Percentiles rank a stretch among this genome's conserved stretches.
Conservation (phyloP, 164 flowering plant genomes). For the Nymphaea thermarum region DNA sequence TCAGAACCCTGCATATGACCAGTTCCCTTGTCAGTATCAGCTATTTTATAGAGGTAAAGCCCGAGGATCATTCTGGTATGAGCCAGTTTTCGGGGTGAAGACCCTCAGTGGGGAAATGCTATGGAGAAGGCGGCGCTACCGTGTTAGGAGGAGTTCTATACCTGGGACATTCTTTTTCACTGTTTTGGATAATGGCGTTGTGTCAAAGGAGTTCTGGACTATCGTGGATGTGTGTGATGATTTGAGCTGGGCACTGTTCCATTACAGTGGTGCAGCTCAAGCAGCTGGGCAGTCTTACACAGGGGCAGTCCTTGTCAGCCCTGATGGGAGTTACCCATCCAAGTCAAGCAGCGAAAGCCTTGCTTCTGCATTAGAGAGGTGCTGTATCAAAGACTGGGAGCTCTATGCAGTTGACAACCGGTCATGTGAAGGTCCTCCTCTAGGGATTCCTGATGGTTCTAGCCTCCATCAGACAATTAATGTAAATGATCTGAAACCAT, state of each 20-base stretch:
- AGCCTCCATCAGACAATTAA: slow-evolving; percentile 16
- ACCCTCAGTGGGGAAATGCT: slow-evolving; percentile 22
- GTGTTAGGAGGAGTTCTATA: slow-evolving; percentile 60
- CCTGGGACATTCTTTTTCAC: slow-evolving; percentile 80
- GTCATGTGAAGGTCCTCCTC: slow-evolving; percentile 30
- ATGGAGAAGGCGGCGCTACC: slow-evolving; percentile 80
- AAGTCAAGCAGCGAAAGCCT: slow-evolving; percentile 28
- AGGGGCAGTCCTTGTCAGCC: slow-evolving; percentile 89
- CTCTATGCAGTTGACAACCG: slow-evolving; percentile 63
- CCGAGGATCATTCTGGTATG: slow-evolving; percentile 91
- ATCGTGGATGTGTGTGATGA: slow-evolving; percentile 79
- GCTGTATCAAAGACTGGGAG: slow-evolving; percentile 85
- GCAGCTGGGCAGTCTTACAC: slow-evolving; percentile 93
- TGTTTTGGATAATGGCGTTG: slow-evolving; percentile 93
- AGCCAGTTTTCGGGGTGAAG: slow-evolving; percentile 83
- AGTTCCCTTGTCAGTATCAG: slow-evolving; percentile 96
- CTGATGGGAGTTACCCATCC: slow-evolving; percentile 58
- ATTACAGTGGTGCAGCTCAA: slow-evolving; percentile 84
- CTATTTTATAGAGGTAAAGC: slow-evolving; percentile 88
- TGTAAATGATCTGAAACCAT: slow-evolving; percentile 1
- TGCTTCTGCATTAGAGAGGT: slow-evolving; percentile 46
- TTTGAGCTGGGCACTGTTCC: slow-evolving; percentile 89
- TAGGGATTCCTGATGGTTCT: slow-evolving; percentile 26
- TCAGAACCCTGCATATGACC: slow-evolving; percentile 98
- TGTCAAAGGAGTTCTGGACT: slow-evolving; percentile 92